Conservation (phyloP, 768 basidiomycete genomes). For the Ephemerocybe angulata region DNA sequence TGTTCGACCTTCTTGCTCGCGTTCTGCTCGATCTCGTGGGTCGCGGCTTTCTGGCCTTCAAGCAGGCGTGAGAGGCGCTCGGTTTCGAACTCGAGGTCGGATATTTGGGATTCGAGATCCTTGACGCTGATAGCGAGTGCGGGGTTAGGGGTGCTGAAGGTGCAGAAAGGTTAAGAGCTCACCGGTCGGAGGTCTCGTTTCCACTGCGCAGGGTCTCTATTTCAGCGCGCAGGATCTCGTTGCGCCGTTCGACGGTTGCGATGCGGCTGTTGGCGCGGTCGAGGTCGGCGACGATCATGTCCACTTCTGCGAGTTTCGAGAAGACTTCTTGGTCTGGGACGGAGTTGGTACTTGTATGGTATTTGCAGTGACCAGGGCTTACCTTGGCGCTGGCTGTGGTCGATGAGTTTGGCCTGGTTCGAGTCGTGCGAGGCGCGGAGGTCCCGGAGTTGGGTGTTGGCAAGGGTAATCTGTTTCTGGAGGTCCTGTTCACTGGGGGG, state of each 20-base stretch:
- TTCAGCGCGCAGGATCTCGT: conserved; percentile 94
- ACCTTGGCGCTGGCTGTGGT: conserved; percentile 92
- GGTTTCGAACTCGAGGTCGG: conserved; percentile 73
- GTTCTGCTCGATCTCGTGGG: conserved; percentile 43
- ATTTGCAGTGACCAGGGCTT: not conserved
- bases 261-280: conserved; percentile 94
- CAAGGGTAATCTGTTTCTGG: conserved; percentile 84
- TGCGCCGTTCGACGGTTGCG: conserved; percentile 87
- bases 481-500: conserved; percentile 80
- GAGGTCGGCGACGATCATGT: conserved; percentile 92
- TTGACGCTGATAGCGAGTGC: conserved; percentile 36
- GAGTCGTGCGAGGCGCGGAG: conserved; percentile 88
- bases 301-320: conserved; percentile 86
- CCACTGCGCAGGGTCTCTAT: conserved; percentile 88
- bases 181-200: conserved; percentile 68
- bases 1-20: conserved; percentile 59
- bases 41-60: conserved; percentile 53
- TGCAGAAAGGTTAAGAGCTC: conserved; percentile 17
- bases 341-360: not conserved
- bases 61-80: conserved; percentile 65
- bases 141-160: not conserved
- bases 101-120: conserved; percentile 66
- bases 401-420: conserved; percentile 87
- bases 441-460: conserved; percentile 86
- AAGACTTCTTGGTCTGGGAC: conserved; percentile 83